Conservation (phyloP, 345 rosid genomes). For the Gossypium sturtianum region DNA sequence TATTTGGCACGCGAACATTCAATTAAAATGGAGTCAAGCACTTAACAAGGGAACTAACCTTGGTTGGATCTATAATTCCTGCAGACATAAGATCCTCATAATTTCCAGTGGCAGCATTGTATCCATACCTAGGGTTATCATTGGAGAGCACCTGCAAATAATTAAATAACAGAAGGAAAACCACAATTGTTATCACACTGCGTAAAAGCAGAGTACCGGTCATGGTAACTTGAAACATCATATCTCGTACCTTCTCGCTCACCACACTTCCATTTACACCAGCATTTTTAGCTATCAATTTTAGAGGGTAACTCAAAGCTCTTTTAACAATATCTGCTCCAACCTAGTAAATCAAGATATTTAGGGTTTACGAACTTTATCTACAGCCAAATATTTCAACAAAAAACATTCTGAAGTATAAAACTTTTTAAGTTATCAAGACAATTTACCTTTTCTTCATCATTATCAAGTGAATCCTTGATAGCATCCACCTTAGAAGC, state of each 20-base stretch:
- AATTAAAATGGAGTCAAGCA: no score
- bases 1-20: not conserved
- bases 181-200: not conserved
- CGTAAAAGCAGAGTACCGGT: not conserved
- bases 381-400: not conserved
- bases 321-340: conserved; percentile 94
- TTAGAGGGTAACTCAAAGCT: conserved; percentile 84
- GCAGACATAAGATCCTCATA: conserved; percentile 97
- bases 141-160: conserved; percentile 63
- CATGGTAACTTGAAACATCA: not conserved
- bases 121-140: conserved; percentile 64
- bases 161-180: not conserved
- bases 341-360: conserved; percentile 37
- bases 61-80: conserved; percentile 94
- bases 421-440: not conserved
- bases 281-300: conserved; percentile 90
- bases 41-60: conserved; percentile 33
- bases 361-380: not conserved
- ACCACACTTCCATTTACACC: conserved; percentile 96
- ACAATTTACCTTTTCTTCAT: conserved; percentile 71
- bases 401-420: not conserved
- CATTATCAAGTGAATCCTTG: conserved; percentile 64
- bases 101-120: conserved; percentile 92
- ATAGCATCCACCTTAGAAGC: conserved; percentile 71
- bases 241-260: conserved; percentile 64